Evolutionary conservation across 1,284 basidiomycete species (phyloP).

Genomic region (Ganoderma sp.): DNA sequence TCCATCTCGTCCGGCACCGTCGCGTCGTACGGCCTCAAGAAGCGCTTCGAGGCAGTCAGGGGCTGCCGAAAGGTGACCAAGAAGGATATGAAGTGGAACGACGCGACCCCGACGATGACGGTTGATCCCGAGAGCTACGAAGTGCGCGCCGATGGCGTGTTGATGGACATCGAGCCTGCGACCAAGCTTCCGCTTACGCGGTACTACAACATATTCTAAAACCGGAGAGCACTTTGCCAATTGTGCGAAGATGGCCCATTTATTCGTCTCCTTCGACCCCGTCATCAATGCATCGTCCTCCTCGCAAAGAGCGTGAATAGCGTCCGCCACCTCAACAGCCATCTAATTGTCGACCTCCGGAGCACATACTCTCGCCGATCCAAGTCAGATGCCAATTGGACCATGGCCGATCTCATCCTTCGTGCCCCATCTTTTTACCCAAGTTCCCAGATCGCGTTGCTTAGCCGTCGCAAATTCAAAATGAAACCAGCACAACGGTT

Average conservation of each 20-base stretch:
- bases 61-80: conserved; percentile 82
- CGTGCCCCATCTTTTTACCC: too few species aligned
- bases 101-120: conserved; percentile 77
- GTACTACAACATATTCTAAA: conserved; percentile 76
- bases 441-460: not conserved
- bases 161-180: conserved; percentile 83
- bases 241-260: not conserved
- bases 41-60: conserved; percentile 78
- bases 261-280: not conserved
- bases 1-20: conserved; percentile 73
- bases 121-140: conserved; percentile 96
- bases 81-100: conserved; percentile 94
- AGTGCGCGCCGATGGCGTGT: conserved; percentile 80
- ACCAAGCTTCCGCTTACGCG: conserved; percentile 70
- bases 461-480: not conserved
- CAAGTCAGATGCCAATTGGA: not conserved
- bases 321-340: not conserved
- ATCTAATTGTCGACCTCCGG: not conserved
- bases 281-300: not conserved
- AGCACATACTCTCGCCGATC: not conserved
- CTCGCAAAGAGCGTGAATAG: not conserved
- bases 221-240: not conserved
- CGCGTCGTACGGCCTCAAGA: conserved; percentile 74
- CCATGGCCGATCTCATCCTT: not conserved
- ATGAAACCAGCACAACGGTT: not conserved